Percentiles rank a stretch among this genome's conserved stretches.
phyloP scores from a whole-genome alignment of 768 basidiomycete genomes.

The Butyriboletus loyo region DNA sequence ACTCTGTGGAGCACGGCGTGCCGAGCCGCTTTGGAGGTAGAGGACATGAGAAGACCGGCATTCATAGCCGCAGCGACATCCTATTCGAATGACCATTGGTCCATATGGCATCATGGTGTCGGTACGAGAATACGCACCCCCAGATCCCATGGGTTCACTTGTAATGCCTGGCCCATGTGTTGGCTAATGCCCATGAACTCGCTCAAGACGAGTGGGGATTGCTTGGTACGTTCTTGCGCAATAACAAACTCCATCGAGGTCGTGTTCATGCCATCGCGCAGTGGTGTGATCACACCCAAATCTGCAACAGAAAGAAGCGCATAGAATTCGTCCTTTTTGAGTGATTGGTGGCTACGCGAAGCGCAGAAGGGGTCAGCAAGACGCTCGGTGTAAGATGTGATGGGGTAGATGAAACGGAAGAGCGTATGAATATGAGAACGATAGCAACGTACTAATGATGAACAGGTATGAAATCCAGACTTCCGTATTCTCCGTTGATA shows the following conservation, averaged over 20 bases:
- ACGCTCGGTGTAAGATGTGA: not conserved
- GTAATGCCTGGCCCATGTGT: slow-evolving; percentile 83
- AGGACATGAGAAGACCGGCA: slow-evolving; percentile 77
- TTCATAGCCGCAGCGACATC: slow-evolving; percentile 91
- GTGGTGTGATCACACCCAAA: slow-evolving; percentile 90
- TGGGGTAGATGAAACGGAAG: not conserved
- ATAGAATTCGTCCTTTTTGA: slow-evolving; percentile 98
- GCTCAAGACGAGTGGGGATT: slow-evolving; percentile 84
- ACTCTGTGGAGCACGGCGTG: slow-evolving; percentile 78
- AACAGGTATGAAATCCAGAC: slow-evolving; percentile 92
- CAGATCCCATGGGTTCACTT: slow-evolving; percentile 96
- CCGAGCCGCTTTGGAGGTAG: slow-evolving; percentile 67
- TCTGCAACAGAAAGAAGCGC: slow-evolving; percentile 91
- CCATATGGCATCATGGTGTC: not conserved
- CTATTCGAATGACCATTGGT: slow-evolving; percentile 31
- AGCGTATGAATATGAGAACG: not conserved
- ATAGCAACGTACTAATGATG: slow-evolving; percentile 86
- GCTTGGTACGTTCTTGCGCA: slow-evolving; percentile 82
- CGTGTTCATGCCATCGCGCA: slow-evolving; percentile 99
- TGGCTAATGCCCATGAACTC: slow-evolving; percentile 98
- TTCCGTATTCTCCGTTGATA: slow-evolving; percentile 95
- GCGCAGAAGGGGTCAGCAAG: not conserved
- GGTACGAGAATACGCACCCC: slow-evolving; percentile 48
- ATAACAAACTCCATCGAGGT: slow-evolving; percentile 98
- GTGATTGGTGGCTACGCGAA: slow-evolving; percentile 78